Evolutionary conservation across 139 green algal genomes (phyloP).

Genomic region (Parachlorella kessleri): DNA sequence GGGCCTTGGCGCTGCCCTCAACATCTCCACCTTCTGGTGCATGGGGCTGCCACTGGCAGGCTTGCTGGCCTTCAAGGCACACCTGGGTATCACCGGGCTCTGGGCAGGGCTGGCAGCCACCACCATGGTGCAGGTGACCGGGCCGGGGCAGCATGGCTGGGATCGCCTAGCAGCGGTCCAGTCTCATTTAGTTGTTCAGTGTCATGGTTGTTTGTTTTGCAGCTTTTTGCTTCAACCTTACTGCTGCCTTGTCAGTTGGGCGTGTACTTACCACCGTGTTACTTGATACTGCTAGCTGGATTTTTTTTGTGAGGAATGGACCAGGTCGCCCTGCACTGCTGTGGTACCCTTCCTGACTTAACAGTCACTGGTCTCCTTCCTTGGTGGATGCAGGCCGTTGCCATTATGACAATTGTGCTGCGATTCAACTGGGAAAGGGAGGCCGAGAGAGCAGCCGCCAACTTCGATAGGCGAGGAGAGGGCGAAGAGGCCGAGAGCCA

Average conservation of each 20-base stretch:
- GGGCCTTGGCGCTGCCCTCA: conserved; percentile 40
- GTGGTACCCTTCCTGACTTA: too few relatives aligned
- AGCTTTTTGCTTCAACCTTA: too few relatives aligned
- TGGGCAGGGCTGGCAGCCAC: conserved; percentile 52
- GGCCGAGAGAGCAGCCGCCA: background rate
- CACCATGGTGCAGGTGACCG: background rate
- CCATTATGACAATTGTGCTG: conserved; percentile 1
- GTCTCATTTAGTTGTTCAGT: too few relatives aligned
- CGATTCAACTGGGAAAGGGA: conserved; percentile 15
- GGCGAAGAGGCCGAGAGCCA: background rate
- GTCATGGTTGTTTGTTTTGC: too few relatives aligned
- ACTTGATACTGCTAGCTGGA: too few relatives aligned
- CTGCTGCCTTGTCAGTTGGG: too few relatives aligned
- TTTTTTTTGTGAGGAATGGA: too few relatives aligned
- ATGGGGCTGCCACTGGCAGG: conserved; percentile 60
- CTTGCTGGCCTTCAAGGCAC: conserved; percentile 47
- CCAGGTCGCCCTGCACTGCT: too few relatives aligned
- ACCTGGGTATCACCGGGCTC: conserved; percentile 54
- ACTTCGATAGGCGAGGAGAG: background rate
- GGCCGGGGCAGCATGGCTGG: too few relatives aligned
- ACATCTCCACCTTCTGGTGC: conserved; percentile 47
- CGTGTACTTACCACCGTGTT: too few relatives aligned
- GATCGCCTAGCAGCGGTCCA: too few relatives aligned
- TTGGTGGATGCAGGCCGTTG: background rate
- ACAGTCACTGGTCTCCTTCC: too few relatives aligned